Percentiles rank a stretch among this genome's conserved stretches.
These are phyloP conservation scores for Sordariomycetes sp. DNA, from an alignment of 2,329 filamentous ascomycete species.

Conservation along the genomic window DNA sequence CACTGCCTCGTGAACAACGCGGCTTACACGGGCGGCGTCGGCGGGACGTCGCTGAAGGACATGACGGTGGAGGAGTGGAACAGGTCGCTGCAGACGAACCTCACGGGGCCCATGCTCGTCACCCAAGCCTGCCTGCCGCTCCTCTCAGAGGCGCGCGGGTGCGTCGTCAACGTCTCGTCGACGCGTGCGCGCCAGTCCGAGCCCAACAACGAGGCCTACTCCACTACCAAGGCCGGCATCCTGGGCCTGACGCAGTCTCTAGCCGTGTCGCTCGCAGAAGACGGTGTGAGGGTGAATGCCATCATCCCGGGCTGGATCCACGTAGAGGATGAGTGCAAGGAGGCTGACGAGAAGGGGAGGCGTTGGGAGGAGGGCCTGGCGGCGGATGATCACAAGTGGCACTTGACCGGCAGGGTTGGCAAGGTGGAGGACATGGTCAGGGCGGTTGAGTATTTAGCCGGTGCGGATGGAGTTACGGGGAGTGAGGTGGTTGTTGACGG, in stretches of 20 bases:
- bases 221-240: conserved; percentile 38
- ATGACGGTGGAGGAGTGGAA: conserved; percentile 27
- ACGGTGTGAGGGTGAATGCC: conserved; percentile 35
- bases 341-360: conserved; percentile 23
- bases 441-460: conserved; percentile 16
- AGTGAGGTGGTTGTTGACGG: conserved; percentile 18
- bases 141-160: conserved; percentile 13
- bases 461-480: conserved; percentile 17
- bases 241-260: conserved; percentile 38
- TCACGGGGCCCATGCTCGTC: conserved; percentile 23
- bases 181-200: conserved; percentile 40
- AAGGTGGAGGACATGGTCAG: conserved; percentile 31
- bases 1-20: conserved; percentile 33
- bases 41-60: conserved; percentile 15
- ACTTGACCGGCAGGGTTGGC: conserved; percentile 38
- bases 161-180: conserved; percentile 37
- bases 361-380: conserved; percentile 36
- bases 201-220: conserved; percentile 37
- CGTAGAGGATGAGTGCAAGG: conserved; percentile 25
- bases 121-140: conserved; percentile 17
- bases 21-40: conserved; percentile 24
- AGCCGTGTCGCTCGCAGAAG: conserved; percentile 31
- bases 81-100: conserved; percentile 22
- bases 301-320: conserved; percentile 44
- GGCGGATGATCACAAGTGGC: conserved; percentile 35